Base-by-base conservation (phyloP, 192 early-diverging fungal species). In the Fimicolochytrium jonesii region DNA sequence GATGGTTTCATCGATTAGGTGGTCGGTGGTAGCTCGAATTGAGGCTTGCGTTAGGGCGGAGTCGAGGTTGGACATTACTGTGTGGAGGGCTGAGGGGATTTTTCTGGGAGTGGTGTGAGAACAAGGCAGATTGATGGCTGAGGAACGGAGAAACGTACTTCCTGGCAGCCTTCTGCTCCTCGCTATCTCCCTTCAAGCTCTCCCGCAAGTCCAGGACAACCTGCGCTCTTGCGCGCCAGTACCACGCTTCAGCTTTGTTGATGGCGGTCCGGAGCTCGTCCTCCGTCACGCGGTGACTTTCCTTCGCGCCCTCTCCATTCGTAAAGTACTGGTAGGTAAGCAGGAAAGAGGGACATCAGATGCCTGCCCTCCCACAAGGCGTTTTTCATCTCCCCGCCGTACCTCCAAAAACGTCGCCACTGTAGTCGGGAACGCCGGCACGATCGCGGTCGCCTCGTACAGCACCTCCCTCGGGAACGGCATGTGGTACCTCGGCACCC, bases 191-290 rank as follows among this genome's bases (percentile, higher is more conserved):
- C 15, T 75, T 62, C 6, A 66, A 53, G 4, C 57, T 67, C 22
- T 77, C 69, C 45, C 79, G 71, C 29, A 83, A 53, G 13, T 73
- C 71, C 41, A 84, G 59, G n/a, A 86, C 71, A 0, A 73, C 68
- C 60, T 86, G 85, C 6, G 82, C 80, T 1, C 74, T 64, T 6
- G 79, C 76, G 22, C 85, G 60, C 85, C 85, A 86, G 42, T 76
- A 68, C 85, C 85, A 86, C 13, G 82, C 85, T 66, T 86, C 85
- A 7, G 82, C 65, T 2, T 41, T 51, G 53, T 76, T 69, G 6
- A 86, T 56, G 2, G 59, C 67, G 18, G 61, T 63, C 17, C 47
- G 56, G 4, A 73, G 31, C 6, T 68, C 68, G 6, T 50, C 42
- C n/a, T 33, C 18, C n/a, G 59, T 45, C 1, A 68, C 55, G 2